Evolutionary conservation across 805 yeast species (phyloP), one percentile per base, ranked within the genome.

Genomic region (Kodamaea kakaduensis): DNA sequence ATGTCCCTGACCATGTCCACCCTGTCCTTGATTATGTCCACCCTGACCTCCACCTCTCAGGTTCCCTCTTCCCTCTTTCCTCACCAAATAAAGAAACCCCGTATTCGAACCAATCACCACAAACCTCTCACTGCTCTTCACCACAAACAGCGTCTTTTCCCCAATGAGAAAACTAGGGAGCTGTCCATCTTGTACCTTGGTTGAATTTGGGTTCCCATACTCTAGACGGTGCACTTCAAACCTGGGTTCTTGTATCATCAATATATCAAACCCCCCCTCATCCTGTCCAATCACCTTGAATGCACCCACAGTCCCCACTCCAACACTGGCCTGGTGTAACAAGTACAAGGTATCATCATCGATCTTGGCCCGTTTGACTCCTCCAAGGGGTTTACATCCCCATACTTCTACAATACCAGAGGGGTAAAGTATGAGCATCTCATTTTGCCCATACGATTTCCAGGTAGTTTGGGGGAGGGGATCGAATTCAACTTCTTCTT

Each of bases 321-420:
- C n/a, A n/a, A n/a, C n/a, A n/a, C n/a, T n/a, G n/a, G 12, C 20
- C 25, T 42, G 46, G 32, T 37, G 22, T 13, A 26, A n/a, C 30
- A 40, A 40, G 33, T 48, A 48, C 27, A 58, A 34, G 3, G 62
- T 50, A 26, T 56, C 60, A 18, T 52, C 54, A 26, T 56, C 56
- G n/a, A 36, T 36, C 13, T 37, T 44, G 9, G 34, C 41, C 5
- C 14, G 10, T 25, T 29, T 10, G 26, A 20, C 19, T n/a, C n/a
- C n/a, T n/a, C n/a, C n/a, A n/a, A 23, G 26, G 10, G 33, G 32
- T 13, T 34, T 25, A 64, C 67, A 61, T 36, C 53, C 55, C 71
- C 71, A 66, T 10, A 63, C 40, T 39, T 64, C 65, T 10, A 62
- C 21, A 2, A 42, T 26, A 2, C 32, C 17, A 8, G 42, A 24